phyloP scores from a whole-genome alignment of 495 filamentous ascomycete genomes.

The Penicillium mononematosum region DNA sequence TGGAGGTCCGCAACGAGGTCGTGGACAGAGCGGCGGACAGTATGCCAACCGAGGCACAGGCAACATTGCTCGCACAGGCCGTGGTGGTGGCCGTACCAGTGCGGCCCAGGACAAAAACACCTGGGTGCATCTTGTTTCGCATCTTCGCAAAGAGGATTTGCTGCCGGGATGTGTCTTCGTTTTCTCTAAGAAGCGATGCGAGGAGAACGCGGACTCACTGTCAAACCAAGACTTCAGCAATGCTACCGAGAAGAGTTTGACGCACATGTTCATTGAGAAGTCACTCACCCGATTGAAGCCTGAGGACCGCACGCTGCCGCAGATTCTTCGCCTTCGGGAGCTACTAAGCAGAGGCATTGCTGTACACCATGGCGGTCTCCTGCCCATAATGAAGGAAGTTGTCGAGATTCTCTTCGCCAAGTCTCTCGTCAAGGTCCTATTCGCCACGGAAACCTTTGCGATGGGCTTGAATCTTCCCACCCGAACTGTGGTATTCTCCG shows the following conservation, averaged over 20 bases:
- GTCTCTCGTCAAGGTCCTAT: slow-evolving; percentile 92
- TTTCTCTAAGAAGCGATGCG: slow-evolving; percentile 95
- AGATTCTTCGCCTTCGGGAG: slow-evolving; percentile 84
- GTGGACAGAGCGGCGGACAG: slow-evolving; percentile 54
- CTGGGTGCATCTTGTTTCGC: slow-evolving; percentile 95
- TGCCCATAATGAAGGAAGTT: slow-evolving; percentile 97
- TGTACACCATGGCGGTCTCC: slow-evolving; percentile 90
- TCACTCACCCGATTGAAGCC: slow-evolving; percentile 89
- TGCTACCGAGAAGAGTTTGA: slow-evolving; percentile 88
- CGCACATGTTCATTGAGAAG: slow-evolving; percentile 97
- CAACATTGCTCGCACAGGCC: slow-evolving; percentile 83
- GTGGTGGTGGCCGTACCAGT: slow-evolving; percentile 78
- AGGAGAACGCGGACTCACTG: slow-evolving; percentile 93
- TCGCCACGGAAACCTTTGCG: slow-evolving; percentile 97
- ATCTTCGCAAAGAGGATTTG: slow-evolving; percentile 80
- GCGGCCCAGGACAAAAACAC: slow-evolving; percentile 91
- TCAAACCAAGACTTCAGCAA: slow-evolving; percentile 93
- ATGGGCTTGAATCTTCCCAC: slow-evolving; percentile 98
- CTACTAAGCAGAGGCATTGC: slow-evolving; percentile 85
- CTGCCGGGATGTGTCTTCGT: slow-evolving; percentile 95
- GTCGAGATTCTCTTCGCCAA: slow-evolving; percentile 96
- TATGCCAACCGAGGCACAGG: slow-evolving; percentile 62
- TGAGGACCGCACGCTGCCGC: slow-evolving; percentile 83
- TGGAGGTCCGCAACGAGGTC: slow-evolving; percentile 54
- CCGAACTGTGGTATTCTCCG: slow-evolving; percentile 94